phyloP scores from a whole-genome alignment of 768 basidiomycete species.

The Multifurca ochricompacta region DNA sequence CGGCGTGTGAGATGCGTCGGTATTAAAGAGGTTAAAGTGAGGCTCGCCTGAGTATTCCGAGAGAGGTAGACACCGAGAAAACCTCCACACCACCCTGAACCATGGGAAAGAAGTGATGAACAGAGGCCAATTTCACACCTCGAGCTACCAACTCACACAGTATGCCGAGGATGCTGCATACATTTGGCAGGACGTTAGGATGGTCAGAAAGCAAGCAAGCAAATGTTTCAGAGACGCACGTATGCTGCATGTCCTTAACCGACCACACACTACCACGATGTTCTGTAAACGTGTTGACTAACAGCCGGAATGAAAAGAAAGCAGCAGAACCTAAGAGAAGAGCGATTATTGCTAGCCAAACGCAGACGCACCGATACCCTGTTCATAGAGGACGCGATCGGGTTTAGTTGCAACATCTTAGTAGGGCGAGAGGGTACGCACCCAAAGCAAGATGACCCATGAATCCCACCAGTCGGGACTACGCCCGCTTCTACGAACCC shows the following conservation, averaged over 20 bases:
- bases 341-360: background rate
- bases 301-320: background rate
- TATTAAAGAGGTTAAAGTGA: background rate
- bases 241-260: conserved; percentile 93
- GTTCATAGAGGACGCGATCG: background rate
- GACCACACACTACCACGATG: conserved; percentile 78
- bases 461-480: conserved; percentile 88
- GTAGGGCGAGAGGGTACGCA: conserved; percentile 27
- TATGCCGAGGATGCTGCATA: conserved; percentile 56
- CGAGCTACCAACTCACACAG: conserved; percentile 44
- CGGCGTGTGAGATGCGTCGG: background rate
- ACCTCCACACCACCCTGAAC: conserved; percentile 85
- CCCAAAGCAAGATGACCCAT: conserved; percentile 51
- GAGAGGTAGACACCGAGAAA: conserved; percentile 79
- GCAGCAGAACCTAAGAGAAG: background rate
- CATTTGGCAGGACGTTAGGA: background rate
- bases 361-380: conserved; percentile 21
- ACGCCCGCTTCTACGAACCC: conserved; percentile 60
- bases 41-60: conserved; percentile 60
- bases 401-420: background rate
- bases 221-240: conserved; percentile 39
- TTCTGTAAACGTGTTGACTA: conserved; percentile 89
- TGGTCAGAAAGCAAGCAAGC: background rate
- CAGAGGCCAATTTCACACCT: background rate
- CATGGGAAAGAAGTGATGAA: conserved; percentile 6